A percentile compares a stretch with the other conserved stretches of the same genome.
These are phyloP conservation scores for Yarrowia sp. DNA, from an alignment of 805 yeast species.

Conservation along the genomic window DNA sequence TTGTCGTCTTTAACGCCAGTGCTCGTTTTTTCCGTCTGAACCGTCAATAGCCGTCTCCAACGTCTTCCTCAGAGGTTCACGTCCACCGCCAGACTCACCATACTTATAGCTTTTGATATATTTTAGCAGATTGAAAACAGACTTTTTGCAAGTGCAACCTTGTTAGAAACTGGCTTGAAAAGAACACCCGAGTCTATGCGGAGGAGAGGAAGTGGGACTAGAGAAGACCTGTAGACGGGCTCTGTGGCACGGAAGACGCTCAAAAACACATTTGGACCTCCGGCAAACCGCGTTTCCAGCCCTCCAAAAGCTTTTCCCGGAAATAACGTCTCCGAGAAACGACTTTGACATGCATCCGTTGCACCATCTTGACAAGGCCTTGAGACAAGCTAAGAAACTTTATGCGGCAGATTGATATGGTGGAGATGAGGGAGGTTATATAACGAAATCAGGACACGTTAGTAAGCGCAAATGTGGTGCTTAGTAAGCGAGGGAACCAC, in stretches of 20 bases:
- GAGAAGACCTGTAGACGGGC: too few relatives aligned
- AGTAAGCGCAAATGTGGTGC: too few relatives aligned
- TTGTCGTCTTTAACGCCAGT: too few relatives aligned
- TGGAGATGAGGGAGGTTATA: too few relatives aligned
- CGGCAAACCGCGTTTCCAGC: too few relatives aligned
- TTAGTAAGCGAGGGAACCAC: too few relatives aligned
- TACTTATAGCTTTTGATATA: constrained; percentile 19
- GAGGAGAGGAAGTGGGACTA: too few relatives aligned
- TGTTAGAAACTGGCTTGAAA: constrained; percentile 22
- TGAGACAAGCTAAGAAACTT: constrained; percentile 15
- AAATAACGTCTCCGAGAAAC: constrained; percentile 14
- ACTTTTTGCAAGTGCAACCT: constrained; percentile 1
- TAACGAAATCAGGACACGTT: too few relatives aligned
- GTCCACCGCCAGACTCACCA: neutral
- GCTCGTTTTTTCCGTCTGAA: too few relatives aligned
- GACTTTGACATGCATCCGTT: constrained; percentile 12
- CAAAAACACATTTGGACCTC: too few relatives aligned
- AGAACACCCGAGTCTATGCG: constrained; percentile 20
- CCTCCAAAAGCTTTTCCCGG: neutral
- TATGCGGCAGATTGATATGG: neutral
- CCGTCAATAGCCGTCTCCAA: neutral
- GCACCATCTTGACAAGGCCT: constrained; percentile 13
- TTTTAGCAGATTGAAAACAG: constrained; percentile 26
- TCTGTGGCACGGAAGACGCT: too few relatives aligned
- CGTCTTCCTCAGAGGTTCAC: neutral